These are phyloP conservation scores for Tricholoma furcatifolium DNA, from an alignment of 768 basidiomycete species.

Conservation along the genomic window DNA sequence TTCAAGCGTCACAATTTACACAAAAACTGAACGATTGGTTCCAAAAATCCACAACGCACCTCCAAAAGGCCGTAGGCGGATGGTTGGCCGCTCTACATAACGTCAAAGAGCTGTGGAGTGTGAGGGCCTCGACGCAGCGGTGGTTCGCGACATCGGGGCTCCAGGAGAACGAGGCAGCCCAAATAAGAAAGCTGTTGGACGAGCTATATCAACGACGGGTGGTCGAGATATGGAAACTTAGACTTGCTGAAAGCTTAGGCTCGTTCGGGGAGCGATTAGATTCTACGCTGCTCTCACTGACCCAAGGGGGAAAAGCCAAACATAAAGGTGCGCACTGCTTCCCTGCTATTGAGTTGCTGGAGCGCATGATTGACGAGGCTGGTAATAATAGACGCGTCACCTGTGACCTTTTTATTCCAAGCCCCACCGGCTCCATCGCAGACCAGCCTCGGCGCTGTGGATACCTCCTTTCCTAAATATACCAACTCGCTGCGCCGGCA, in stretches of 20 bases:
- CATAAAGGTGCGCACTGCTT: conserved; percentile 24
- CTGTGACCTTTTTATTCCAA: conserved; percentile 56
- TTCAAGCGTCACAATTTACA: conserved; percentile 42
- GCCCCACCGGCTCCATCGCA: conserved; percentile 48
- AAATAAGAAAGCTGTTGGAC: conserved; percentile 49
- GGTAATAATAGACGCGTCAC: conserved; percentile 43
- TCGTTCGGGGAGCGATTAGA: conserved; percentile 44
- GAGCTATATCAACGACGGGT: conserved; percentile 53
- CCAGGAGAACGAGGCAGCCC: conserved; percentile 41
- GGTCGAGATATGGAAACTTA: conserved; percentile 55
- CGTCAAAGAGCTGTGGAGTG: conserved; percentile 69
- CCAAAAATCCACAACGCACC: conserved; percentile 41
- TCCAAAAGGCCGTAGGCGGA: conserved; percentile 42
- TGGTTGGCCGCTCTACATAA: conserved; percentile 63
- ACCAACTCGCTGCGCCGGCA: conserved; percentile 59
- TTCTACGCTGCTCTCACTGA: conserved; percentile 34
- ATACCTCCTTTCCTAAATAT: conserved; percentile 60
- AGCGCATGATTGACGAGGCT: neutral
- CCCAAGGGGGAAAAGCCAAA: conserved; percentile 21
- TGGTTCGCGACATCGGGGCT: conserved; percentile 49
- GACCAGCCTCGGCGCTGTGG: conserved; percentile 31
- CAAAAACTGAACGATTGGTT: conserved; percentile 66
- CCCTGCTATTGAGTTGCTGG: too few species aligned
- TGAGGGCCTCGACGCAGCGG: conserved; percentile 51
- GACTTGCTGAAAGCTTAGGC: conserved; percentile 41